Evolutionary conservation across 2,329 filamentous ascomycete species (phyloP).

Genomic region (Hirsutella minnesotensis): DNA sequence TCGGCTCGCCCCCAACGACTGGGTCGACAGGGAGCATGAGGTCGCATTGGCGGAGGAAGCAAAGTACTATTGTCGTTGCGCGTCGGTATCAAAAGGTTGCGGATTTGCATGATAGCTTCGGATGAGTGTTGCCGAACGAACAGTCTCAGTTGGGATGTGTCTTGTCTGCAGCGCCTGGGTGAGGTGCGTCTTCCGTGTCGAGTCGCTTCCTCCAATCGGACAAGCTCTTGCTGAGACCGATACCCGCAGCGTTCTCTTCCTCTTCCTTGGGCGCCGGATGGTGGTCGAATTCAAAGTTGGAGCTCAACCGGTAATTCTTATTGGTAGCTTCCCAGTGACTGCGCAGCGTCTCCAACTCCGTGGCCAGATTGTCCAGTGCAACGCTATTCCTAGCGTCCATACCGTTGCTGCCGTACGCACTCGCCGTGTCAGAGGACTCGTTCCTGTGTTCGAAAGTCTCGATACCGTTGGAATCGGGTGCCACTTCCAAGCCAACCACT

Average conservation of each 20-base stretch:
- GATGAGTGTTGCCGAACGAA: neutral
- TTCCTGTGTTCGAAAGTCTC: constrained; percentile 33
- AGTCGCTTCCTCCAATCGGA: constrained; percentile 72
- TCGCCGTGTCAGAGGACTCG: constrained; percentile 49
- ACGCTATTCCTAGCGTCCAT: constrained; percentile 42
- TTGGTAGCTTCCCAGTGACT: constrained; percentile 93
- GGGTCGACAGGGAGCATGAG: no score
- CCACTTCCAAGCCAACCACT: constrained; percentile 32
- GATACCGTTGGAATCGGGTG: constrained; percentile 20
- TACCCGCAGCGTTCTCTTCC: constrained; percentile 25
- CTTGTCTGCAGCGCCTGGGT: constrained; percentile 14
- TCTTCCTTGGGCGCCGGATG: constrained; percentile 26
- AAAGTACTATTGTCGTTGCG: neutral
- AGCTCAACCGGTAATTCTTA: constrained; percentile 86
- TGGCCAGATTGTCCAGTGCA: constrained; percentile 82
- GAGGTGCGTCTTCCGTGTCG: constrained; percentile 38
- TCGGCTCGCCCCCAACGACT: no score
- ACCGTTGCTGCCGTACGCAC: constrained; percentile 44
- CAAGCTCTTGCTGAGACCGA: constrained; percentile 57
- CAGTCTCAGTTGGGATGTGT: constrained; percentile 10
- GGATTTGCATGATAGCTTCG: neutral
- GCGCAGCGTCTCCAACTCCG: constrained; percentile 80
- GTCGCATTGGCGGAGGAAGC: no score
- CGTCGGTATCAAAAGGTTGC: constrained; percentile 1
- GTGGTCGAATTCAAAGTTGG: constrained; percentile 73